phyloP scores from a whole-genome alignment of 148 eudicot species.

The Polygonum maritimum region DNA sequence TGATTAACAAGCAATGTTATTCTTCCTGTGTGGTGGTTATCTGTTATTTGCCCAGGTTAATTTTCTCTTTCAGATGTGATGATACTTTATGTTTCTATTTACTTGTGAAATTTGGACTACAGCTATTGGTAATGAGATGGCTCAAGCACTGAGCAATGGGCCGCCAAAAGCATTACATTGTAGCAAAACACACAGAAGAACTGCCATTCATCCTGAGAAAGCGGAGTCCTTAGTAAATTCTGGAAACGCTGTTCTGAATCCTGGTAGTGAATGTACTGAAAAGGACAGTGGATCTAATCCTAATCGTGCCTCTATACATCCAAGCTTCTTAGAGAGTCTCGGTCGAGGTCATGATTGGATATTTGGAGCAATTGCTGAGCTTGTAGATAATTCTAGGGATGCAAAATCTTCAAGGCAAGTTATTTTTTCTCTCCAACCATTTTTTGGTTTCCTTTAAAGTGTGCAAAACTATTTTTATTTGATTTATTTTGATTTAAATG shows the following conservation, averaged over 20 bases:
- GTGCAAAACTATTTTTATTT: neutral
- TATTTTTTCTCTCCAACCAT: slow-evolving; percentile 4
- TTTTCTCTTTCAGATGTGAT: neutral
- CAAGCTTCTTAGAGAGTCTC: slow-evolving; percentile 67
- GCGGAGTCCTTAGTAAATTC: neutral
- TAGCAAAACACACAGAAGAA: neutral
- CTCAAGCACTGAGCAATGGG: neutral
- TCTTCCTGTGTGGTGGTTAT: neutral
- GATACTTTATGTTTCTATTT: neutral
- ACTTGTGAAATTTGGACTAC: slow-evolving; percentile 2
- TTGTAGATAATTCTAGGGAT: slow-evolving; percentile 74
- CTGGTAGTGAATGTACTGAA: slow-evolving; percentile 5
- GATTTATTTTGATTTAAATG: neutral
- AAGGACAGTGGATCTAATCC: slow-evolving; percentile 16
- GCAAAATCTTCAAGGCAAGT: slow-evolving; percentile 53
- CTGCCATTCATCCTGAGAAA: neutral
- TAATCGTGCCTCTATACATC: slow-evolving; percentile 44
- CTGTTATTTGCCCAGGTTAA: neutral
- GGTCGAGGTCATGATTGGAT: slow-evolving; percentile 75
- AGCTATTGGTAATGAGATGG: slow-evolving; percentile 4
- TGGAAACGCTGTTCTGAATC: slow-evolving; percentile 10
- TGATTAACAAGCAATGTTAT: neutral
- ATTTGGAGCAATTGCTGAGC: slow-evolving; percentile 82
- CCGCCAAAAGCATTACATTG: neutral
- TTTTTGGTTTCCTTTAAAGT: neutral